phyloP scores from a whole-genome alignment of 768 basidiomycete species.

The Lactarius tabidus region DNA sequence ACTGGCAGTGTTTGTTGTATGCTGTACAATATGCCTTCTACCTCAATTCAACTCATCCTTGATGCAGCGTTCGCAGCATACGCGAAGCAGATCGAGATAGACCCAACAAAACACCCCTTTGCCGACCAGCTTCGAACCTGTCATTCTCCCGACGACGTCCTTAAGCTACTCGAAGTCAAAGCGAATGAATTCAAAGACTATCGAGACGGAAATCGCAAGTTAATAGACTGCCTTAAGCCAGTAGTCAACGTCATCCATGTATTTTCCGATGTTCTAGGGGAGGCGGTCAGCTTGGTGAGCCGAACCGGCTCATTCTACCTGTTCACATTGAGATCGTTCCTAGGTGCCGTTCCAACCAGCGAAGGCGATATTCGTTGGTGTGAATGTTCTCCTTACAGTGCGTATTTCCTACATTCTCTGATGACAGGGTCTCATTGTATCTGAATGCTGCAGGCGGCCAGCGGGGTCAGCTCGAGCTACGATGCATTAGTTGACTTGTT shows the following conservation, averaged over 20 bases:
- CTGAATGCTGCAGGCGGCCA: neutral
- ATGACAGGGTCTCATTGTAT: neutral
- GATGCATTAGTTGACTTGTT: constrained; percentile 2
- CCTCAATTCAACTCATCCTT: no score
- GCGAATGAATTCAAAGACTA: neutral
- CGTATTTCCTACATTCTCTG: neutral
- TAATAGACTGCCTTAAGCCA: neutral
- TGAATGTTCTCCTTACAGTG: constrained; percentile 1
- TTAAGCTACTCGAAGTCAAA: neutral
- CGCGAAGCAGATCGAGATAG: neutral
- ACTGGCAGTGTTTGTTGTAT: no score
- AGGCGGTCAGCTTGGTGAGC: neutral
- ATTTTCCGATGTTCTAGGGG: neutral
- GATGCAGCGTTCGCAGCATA: no score
- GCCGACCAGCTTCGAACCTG: neutral
- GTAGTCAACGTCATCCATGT: neutral
- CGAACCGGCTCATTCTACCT: no score
- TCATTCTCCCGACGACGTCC: neutral
- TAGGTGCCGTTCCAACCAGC: neutral
- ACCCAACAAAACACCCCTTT: neutral
- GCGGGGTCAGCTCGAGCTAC: neutral
- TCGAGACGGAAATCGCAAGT: neutral
- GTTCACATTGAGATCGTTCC: neutral
- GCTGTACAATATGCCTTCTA: no score
- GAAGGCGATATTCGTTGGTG: neutral